A percentile compares a stretch with the other conserved stretches of the same genome.
Conservation (phyloP, 768 basidiomycete genomes). For the Candolleomyces efflorescens region DNA sequence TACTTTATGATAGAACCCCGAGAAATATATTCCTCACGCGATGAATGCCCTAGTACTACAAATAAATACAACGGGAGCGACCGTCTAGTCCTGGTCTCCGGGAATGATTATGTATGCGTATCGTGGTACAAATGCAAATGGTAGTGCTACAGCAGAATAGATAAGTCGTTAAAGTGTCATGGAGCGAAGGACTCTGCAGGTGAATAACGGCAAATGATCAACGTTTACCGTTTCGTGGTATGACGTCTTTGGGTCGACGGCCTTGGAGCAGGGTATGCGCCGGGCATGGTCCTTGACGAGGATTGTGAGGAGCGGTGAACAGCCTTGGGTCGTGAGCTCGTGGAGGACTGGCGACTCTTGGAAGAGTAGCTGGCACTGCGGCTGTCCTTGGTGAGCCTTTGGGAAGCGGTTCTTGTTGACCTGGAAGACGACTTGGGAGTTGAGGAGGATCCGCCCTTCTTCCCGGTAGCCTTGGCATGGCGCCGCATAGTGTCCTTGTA, state of each 20-base stretch:
- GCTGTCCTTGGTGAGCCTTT: conserved; percentile 1
- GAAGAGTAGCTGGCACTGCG: conserved; percentile 9
- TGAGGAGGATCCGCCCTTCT: conserved; percentile 9
- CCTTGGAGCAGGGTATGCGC: conserved; percentile 1
- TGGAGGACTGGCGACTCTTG: not conserved
- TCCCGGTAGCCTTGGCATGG: conserved; percentile 1
- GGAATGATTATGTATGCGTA: too few species aligned
- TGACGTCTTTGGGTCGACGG: not conserved
- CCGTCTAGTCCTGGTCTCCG: too few species aligned
- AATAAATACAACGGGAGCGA: not conserved
- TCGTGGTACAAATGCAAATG: not conserved
- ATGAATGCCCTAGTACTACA: not conserved
- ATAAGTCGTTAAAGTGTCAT: not conserved
- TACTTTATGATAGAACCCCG: not conserved
- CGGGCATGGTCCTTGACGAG: conserved; percentile 6
- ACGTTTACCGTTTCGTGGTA: not conserved
- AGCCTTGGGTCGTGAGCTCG: conserved; percentile 1
- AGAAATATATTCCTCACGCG: not conserved
- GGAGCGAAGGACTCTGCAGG: not conserved
- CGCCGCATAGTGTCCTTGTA: conserved; percentile 3
- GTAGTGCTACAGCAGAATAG: not conserved
- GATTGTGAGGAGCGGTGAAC: not conserved
- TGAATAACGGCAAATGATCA: not conserved
- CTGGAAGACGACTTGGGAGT: not conserved
- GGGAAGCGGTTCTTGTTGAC: not conserved